These are phyloP conservation scores for Blastomyces emzantsi DNA, from an alignment of 2,329 filamentous ascomycete genomes.

Conservation along the genomic window DNA sequence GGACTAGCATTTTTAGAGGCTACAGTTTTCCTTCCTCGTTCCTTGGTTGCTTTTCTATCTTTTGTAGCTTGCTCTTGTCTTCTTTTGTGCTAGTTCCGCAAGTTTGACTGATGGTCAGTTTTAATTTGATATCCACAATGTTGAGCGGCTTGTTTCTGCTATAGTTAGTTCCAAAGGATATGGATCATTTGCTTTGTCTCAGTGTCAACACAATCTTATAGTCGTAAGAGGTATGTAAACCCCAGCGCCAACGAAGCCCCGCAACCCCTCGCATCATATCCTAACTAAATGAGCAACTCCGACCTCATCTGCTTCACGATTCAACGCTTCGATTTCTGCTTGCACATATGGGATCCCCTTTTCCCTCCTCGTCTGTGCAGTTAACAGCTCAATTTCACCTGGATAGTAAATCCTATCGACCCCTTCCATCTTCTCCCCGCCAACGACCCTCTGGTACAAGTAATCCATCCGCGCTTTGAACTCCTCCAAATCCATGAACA, in stretches of 20 bases:
- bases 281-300: conserved; percentile 21
- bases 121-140: neutral
- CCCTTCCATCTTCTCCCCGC: conserved; percentile 44
- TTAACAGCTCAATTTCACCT: conserved; percentile 48
- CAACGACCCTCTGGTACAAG: conserved; percentile 47
- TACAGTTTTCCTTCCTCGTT: neutral
- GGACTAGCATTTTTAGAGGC: neutral
- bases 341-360: conserved; percentile 44
- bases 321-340: conserved; percentile 42
- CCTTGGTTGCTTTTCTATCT: neutral
- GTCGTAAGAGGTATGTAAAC: neutral
- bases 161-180: neutral
- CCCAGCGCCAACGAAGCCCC: neutral
- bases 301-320: conserved; percentile 41
- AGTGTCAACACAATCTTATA: neutral
- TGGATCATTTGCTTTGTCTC: too few species aligned
- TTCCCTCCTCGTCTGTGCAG: conserved; percentile 32
- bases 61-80: neutral
- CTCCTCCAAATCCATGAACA: conserved; percentile 62
- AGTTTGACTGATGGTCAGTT: neutral
- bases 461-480: conserved; percentile 55
- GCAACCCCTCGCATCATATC: neutral
- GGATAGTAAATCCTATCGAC: conserved; percentile 50
- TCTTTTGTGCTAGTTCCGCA: neutral
- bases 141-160: neutral